Conservation (phyloP, 768 basidiomycete genomes). For the Inosperma sp. region DNA sequence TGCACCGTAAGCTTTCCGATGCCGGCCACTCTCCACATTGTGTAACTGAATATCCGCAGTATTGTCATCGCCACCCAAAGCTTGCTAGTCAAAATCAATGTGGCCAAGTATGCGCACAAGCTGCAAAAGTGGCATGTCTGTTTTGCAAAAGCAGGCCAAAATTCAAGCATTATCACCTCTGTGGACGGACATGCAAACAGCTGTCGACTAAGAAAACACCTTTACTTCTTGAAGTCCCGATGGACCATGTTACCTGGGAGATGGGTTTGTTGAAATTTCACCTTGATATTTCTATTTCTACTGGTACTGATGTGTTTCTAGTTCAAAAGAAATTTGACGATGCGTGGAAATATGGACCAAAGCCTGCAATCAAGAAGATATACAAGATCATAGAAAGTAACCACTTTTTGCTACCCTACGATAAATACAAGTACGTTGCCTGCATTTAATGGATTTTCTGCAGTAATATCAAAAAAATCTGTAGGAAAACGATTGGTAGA, state of each 20-base stretch:
- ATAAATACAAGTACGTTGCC: constrained; percentile 23
- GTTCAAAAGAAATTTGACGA: constrained; percentile 27
- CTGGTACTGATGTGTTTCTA: constrained; percentile 7
- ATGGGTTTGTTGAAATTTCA: constrained; percentile 13
- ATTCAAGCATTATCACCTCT: constrained; percentile 24
- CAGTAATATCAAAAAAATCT: not conserved
- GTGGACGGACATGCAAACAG: constrained; percentile 24
- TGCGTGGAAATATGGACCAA: constrained; percentile 21
- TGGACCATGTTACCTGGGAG: constrained; percentile 22
- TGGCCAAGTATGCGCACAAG: constrained; percentile 19
- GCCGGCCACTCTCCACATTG: not conserved
- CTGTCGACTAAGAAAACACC: constrained; percentile 22
- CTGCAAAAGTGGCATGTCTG: constrained; percentile 25
- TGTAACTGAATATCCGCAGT: constrained; percentile 13
- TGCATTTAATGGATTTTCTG: not conserved
- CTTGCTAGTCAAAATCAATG: constrained; percentile 22
- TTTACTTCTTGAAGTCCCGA: constrained; percentile 23
- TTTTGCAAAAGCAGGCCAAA: constrained; percentile 27
- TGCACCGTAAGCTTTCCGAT: constrained; percentile 20
- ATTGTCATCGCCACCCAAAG: constrained; percentile 27
- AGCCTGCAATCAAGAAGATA: constrained; percentile 20
- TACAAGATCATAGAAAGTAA: constrained; percentile 30
- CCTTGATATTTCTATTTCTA: not conserved
- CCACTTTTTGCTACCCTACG: constrained; percentile 22
- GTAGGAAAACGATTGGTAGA: constrained; percentile 23